Base-by-base conservation (phyloP, 768 basidiomycete genomes). In the Collybiopsis confluens region DNA sequence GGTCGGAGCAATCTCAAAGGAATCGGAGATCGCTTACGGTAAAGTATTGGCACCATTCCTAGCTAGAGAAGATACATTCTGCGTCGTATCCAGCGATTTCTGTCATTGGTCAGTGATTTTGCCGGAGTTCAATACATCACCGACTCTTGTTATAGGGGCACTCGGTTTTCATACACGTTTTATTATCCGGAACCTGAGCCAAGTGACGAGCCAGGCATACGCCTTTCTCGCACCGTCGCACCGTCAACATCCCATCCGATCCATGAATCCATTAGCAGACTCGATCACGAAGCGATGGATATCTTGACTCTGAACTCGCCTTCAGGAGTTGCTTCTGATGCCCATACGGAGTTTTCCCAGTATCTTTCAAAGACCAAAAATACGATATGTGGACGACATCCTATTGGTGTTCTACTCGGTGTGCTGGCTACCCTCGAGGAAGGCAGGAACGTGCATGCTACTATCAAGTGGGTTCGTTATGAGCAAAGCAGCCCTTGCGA, bases 301-400 rank as follows among this genome's bases (percentile, higher is more conserved):
- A 66, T 85, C 37, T 73, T 94, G 48, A 78, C 81, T 1, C 62
- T 85, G 50, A 78, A 83, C 4, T 75, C 81, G 2, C 68, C 68
- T n/a, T 74, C 72, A 27, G 81, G 81, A 0, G 66, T 65, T 7
- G 68, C 74, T 24, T 48, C 47, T 3, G 9, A 23, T 16, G 81
- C 86, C 0, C 90, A 92, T 61, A 57, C 57, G 3, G 65, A 73
- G 20, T 95, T 94, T 62, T 73, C 81, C 1, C 71, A 73, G 5
- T 93, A 94, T 65, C 77, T 92, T 1, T 64, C 71, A 11, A 70
- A 74, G 54, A 95, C 92, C 30, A 82, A 86, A 71, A 99, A 99
- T 71, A 98, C 97, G 0, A 97, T 99, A 42, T 99, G 97, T 65
- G 97, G 97, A 2, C 78, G 97, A 36, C 94, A 98, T 62, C 93